These are phyloP conservation scores for Athelia sp. DNA, from an alignment of 1,284 basidiomycete species.

Conservation along the genomic window DNA sequence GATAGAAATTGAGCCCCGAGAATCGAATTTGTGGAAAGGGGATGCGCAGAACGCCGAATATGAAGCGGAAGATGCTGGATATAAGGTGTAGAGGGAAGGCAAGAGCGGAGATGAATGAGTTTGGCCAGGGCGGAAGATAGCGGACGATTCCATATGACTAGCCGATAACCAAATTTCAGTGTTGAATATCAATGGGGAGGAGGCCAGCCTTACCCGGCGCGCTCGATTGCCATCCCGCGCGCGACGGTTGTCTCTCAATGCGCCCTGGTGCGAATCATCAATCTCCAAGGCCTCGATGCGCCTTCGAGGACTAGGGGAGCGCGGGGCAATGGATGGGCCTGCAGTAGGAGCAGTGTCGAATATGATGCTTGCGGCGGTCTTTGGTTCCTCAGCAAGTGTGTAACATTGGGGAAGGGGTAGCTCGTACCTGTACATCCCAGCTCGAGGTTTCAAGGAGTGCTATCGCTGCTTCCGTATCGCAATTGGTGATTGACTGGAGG, in stretches of 20 bases:
- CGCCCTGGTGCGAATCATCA: conserved; percentile 47
- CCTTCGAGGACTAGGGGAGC: conserved; percentile 12
- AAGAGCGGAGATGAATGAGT: conserved; percentile 29
- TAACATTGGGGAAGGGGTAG: not conserved
- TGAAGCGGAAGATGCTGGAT: conserved; percentile 45
- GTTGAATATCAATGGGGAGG: conserved; percentile 5
- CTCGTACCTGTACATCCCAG: conserved; percentile 63
- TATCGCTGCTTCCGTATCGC: conserved; percentile 55
- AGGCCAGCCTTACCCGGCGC: conserved; percentile 10
- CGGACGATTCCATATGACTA: conserved; percentile 11
- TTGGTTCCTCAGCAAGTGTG: conserved; percentile 16
- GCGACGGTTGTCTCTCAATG: conserved; percentile 3
- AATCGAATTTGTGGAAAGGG: conserved; percentile 44
- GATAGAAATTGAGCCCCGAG: conserved; percentile 36
- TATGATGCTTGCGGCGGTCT: conserved; percentile 56
- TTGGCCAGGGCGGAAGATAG: conserved; percentile 18
- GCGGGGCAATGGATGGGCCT: conserved; percentile 15
- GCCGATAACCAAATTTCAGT: conserved; percentile 11
- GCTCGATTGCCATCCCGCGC: conserved; percentile 12
- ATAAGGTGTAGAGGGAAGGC: conserved; percentile 44
- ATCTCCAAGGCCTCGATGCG: conserved; percentile 26
- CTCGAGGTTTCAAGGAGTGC: conserved; percentile 52
- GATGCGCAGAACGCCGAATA: conserved; percentile 48
- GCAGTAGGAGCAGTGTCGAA: conserved; percentile 35
- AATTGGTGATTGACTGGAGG: conserved; percentile 52